A percentile compares a stretch with the other conserved stretches of the same genome.
phyloP scores from a whole-genome alignment of 352 stramenopile genomes.

The Pythium phragmitis region DNA sequence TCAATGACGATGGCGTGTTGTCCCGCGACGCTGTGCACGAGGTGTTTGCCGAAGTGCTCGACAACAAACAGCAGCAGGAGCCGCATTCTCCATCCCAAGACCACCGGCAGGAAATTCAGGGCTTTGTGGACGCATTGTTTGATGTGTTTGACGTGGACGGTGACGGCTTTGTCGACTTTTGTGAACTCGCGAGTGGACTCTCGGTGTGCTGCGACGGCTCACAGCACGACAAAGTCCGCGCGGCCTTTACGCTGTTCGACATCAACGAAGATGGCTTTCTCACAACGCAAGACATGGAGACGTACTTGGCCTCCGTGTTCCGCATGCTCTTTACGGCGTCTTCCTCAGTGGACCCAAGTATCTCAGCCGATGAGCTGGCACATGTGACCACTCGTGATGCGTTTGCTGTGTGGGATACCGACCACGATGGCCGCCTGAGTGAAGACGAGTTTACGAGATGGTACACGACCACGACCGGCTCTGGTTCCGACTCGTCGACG shows the following conservation, averaged over 20 bases:
- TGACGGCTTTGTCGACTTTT: slow-evolving; percentile 86
- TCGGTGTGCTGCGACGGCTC: slow-evolving; percentile 78
- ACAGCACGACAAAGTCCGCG: slow-evolving; percentile 78
- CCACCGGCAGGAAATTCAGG: slow-evolving; percentile 40
- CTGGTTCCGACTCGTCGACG: neutral
- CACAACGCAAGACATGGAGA: slow-evolving; percentile 80
- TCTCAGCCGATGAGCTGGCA: slow-evolving; percentile 76
- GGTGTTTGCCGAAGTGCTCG: slow-evolving; percentile 59
- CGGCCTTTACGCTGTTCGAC: slow-evolving; percentile 86
- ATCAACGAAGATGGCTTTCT: slow-evolving; percentile 88
- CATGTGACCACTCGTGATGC: slow-evolving; percentile 64
- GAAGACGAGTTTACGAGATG: slow-evolving; percentile 86
- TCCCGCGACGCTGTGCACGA: slow-evolving; percentile 64
- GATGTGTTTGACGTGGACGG: slow-evolving; percentile 72
- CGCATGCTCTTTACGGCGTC: slow-evolving; percentile 71
- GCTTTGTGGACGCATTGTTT: slow-evolving; percentile 70
- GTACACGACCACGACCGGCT: slow-evolving; percentile 44
- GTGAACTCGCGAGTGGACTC: slow-evolving; percentile 79
- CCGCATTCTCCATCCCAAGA: neutral
- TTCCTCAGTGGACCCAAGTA: slow-evolving; percentile 29
- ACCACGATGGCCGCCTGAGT: slow-evolving; percentile 68
- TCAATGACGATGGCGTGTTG: slow-evolving; percentile 81
- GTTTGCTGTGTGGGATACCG: slow-evolving; percentile 58
- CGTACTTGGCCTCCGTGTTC: slow-evolving; percentile 83
- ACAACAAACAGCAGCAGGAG: slow-evolving; percentile 7